phyloP scores from a whole-genome alignment of 1,284 basidiomycete species.

The Coniferiporia weirii region DNA sequence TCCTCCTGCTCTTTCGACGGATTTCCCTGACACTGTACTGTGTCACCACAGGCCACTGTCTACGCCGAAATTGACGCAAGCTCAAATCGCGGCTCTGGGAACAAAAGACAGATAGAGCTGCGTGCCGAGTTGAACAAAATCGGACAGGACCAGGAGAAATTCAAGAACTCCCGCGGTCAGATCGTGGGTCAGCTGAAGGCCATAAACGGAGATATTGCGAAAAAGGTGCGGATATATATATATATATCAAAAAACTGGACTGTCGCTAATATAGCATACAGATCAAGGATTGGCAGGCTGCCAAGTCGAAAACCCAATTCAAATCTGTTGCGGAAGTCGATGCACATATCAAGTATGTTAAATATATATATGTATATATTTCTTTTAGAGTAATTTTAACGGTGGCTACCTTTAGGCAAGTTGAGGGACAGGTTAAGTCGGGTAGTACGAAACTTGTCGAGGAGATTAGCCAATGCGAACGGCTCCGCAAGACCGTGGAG shows the following conservation, averaged over 20 bases:
- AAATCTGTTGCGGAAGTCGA: conserved; percentile 89
- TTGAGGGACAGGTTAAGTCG: conserved; percentile 88
- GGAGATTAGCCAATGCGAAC: conserved; percentile 76
- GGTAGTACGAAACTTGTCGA: conserved; percentile 92
- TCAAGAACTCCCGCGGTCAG: conserved; percentile 74
- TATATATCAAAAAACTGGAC: background rate
- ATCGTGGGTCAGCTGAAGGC: conserved; percentile 79
- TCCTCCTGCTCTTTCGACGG: background rate
- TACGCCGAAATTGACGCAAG: conserved; percentile 73
- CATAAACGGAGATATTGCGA: conserved; percentile 75
- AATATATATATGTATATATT: background rate
- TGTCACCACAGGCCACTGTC: conserved; percentile 55
- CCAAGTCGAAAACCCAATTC: conserved; percentile 79
- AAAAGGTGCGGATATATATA: conserved; percentile 68
- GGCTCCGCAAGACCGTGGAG: conserved; percentile 70
- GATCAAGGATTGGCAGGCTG: conserved; percentile 86
- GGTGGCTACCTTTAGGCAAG: conserved; percentile 44
- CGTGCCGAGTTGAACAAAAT: conserved; percentile 81
- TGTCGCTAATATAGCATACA: conserved; percentile 27
- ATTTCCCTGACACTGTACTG: background rate
- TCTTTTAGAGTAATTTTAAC: background rate
- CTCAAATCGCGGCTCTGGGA: conserved; percentile 53
- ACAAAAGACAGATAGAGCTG: conserved; percentile 72
- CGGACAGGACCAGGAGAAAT: conserved; percentile 75
- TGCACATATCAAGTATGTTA: conserved; percentile 71